Conservation (phyloP, 78 protist genomes). For the Cavenderia fasciculata region DNA sequence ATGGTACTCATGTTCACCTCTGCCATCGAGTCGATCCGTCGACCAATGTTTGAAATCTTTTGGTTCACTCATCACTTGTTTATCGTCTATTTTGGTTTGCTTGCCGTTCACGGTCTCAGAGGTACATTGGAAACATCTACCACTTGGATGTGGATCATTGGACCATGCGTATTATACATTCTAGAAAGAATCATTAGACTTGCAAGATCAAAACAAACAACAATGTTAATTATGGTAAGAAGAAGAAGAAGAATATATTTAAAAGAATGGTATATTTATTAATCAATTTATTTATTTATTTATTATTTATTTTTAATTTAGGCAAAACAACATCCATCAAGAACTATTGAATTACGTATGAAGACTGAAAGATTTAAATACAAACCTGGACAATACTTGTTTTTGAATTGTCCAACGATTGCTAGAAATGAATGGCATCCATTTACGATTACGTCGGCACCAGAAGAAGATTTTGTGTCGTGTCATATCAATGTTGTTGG, state of each 20-base stretch:
- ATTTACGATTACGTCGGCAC: slow-evolving; percentile 93
- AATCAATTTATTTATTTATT: not conserved
- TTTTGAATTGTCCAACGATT: slow-evolving; percentile 88
- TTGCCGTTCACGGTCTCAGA: slow-evolving; percentile 89
- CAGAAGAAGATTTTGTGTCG: slow-evolving; percentile 86
- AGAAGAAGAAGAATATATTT: not conserved
- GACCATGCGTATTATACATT: slow-evolving; percentile 84
- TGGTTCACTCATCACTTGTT: slow-evolving; percentile 96
- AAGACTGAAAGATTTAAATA: slow-evolving; percentile 63
- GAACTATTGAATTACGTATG: slow-evolving; percentile 84
- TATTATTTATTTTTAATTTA: not conserved
- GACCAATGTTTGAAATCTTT: slow-evolving; percentile 89
- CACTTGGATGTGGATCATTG: slow-evolving; percentile 89
- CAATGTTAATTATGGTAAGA: slow-evolving; percentile 20
- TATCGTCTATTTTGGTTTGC: slow-evolving; percentile 83
- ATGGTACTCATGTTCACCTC: slow-evolving; percentile 90
- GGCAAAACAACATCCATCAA: slow-evolving; percentile 84
- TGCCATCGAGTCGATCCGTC: slow-evolving; percentile 77
- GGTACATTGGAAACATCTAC: slow-evolving; percentile 44
- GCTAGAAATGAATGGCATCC: slow-evolving; percentile 94
- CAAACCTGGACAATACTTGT: slow-evolving; percentile 93
- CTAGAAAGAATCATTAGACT: slow-evolving; percentile 85
- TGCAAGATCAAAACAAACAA: slow-evolving; percentile 45
- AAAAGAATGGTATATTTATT: not conserved
- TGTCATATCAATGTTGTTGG: slow-evolving; percentile 91